phyloP scores from a whole-genome alignment of 2,329 filamentous ascomycete species.

The Diaporthe longicolla region DNA sequence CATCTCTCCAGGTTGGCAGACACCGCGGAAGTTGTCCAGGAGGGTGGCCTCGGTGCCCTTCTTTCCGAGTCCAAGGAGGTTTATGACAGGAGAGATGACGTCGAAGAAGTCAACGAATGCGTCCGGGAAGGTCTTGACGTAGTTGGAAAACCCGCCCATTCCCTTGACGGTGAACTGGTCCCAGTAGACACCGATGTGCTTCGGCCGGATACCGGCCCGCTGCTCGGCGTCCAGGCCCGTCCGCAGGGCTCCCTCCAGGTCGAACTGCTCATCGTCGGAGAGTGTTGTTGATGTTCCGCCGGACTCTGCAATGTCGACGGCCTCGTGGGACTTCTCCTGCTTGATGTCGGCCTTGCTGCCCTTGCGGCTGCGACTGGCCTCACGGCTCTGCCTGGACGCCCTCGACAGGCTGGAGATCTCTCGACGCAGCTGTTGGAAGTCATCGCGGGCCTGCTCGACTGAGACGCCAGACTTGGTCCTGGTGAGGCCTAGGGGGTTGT shows the following conservation, averaged over 20 bases:
- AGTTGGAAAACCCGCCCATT: slow-evolving; percentile 80
- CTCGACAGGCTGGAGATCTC: slow-evolving; percentile 72
- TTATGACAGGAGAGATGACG: slow-evolving; percentile 74
- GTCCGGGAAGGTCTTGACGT: slow-evolving; percentile 81
- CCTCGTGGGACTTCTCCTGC: slow-evolving; percentile 38
- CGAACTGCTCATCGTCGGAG: slow-evolving; percentile 73
- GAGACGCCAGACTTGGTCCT: slow-evolving; percentile 67
- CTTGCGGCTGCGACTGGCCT: slow-evolving; percentile 27
- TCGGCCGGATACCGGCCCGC: slow-evolving; percentile 83
- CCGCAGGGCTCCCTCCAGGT: slow-evolving; percentile 81
- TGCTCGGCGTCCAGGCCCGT: slow-evolving; percentile 79
- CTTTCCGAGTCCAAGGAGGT: slow-evolving; percentile 74
- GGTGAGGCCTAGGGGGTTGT: slow-evolving; percentile 64
- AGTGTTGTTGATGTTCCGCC: slow-evolving; percentile 54
- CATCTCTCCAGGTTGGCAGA: slow-evolving; percentile 89
- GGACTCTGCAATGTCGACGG: slow-evolving; percentile 61
- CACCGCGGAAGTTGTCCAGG: slow-evolving; percentile 78
- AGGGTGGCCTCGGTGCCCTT: slow-evolving; percentile 82
- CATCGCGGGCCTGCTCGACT: slow-evolving; percentile 76
- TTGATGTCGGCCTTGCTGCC: slow-evolving; percentile 48
- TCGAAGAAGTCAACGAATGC: slow-evolving; percentile 85
- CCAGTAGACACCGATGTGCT: slow-evolving; percentile 86
- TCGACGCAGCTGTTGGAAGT: slow-evolving; percentile 77
- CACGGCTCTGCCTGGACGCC: slow-evolving; percentile 57
- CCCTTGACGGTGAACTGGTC: slow-evolving; percentile 82